phyloP scores from a whole-genome alignment of 805 yeast species.

The Kregervanrija pseudodelftensis region DNA sequence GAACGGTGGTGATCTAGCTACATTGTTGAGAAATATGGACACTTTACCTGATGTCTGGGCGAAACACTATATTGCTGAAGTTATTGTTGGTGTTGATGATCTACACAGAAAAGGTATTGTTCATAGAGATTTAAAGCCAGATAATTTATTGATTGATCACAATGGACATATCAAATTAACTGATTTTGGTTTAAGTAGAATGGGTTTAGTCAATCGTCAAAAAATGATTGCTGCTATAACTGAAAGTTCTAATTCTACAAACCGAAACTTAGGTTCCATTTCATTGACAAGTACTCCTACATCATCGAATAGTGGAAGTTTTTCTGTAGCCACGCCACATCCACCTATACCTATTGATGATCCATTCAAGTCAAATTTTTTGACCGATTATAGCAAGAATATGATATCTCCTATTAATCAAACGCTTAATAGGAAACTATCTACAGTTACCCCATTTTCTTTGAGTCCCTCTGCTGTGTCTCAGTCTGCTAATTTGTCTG shows the following conservation, averaged over 20 bases:
- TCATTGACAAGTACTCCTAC: constrained; percentile 5
- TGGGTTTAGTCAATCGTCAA: constrained; percentile 84
- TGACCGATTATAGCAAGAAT: neutral
- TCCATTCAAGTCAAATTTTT: constrained; percentile 13
- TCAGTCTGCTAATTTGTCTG: neutral
- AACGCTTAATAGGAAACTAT: constrained; percentile 4
- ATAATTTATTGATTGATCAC: constrained; percentile 78
- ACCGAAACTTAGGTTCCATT: constrained; percentile 2
- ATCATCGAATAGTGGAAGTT: constrained; percentile 7
- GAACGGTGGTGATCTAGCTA: constrained; percentile 93
- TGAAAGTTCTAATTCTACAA: neutral
- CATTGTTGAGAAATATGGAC: constrained; percentile 75
- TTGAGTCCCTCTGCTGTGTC: constrained; percentile 13
- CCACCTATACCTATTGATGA: constrained; percentile 9
- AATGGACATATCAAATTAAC: constrained; percentile 88
- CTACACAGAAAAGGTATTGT: constrained; percentile 83
- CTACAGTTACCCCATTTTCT: constrained; percentile 20
- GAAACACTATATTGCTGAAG: constrained; percentile 78
- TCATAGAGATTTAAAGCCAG: constrained; percentile 95
- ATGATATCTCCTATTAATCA: no score
- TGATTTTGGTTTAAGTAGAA: constrained; percentile 88
- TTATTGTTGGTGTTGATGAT: constrained; percentile 83
- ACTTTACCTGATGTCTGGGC: constrained; percentile 84
- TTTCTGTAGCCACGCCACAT: constrained; percentile 3
- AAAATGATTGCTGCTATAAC: constrained; percentile 21